Base-by-base conservation (phyloP, 2,329 filamentous ascomycete species). In the Chaetothyriales sp. region DNA sequence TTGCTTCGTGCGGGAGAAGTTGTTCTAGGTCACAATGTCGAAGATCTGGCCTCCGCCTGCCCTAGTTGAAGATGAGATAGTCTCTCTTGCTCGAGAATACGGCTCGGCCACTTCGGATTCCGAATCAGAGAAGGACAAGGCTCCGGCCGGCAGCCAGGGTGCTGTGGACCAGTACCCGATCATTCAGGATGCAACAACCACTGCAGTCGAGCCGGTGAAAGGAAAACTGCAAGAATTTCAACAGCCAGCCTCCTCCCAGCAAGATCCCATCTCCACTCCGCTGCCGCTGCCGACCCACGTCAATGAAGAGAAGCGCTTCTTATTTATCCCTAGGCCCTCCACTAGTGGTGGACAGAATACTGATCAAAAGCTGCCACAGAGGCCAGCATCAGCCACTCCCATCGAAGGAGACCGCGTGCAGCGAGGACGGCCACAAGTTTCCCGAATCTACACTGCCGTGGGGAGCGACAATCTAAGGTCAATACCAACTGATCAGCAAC, bases 111-210 rank as follows among this genome's bases (percentile, higher is more conserved):
- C 62, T 28, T 61, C 63, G 2, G 46, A 47, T 29, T 50, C 59
- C 51, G 47, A 22, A 47, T 40, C 48, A 52, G 19, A 15, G 51
- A n/a, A 60, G 18, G 59, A 59, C 19, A 50, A 60, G n/a, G 59
- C 63, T 43, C 56, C 55, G 18, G 56, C 61, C n/a, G 55, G 51
- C 47, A 62, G 57, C 51, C 56, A 67, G 56, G 71, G 72, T 44
- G 63, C 66, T 44, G 60, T 73, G 54, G 69, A 73, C 56, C 72
- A 74, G 55, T 65, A 65, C 51, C 71, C 71, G 5, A 62, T 74
- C 44, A 65, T 74, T 46, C 52, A 70, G 50, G 60, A 66, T 47
- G 20, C 37, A 8, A 33, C 37, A 8, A 33, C 18, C 18, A 20
- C 22, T n/a, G 5, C 5, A 10, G 10, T 15, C 33, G 37, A 48